Percentiles rank a stretch among this genome's conserved stretches.
These are phyloP conservation scores for Collybia sordida DNA, from an alignment of 768 basidiomycete species.

Conservation along the genomic window DNA sequence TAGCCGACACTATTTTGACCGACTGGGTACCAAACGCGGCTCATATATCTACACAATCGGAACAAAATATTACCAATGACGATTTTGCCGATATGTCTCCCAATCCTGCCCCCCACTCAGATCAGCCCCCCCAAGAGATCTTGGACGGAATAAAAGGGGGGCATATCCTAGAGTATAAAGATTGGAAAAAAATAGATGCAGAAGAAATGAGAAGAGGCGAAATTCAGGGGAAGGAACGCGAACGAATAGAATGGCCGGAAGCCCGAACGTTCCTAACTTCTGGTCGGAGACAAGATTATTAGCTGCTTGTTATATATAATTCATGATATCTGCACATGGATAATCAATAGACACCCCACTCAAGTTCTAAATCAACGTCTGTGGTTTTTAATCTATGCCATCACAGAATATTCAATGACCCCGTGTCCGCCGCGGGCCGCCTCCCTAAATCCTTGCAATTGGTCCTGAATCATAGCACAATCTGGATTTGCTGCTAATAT, in stretches of 20 bases:
- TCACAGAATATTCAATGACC: too few relatives aligned
- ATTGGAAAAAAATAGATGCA: conserved; percentile 74
- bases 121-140: conserved; percentile 49
- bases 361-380: too few relatives aligned
- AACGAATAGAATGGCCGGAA: conserved; percentile 73
- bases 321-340: too few relatives aligned
- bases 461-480: conserved; percentile 44
- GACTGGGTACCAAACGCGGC: conserved; percentile 41
- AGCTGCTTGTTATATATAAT: too few relatives aligned
- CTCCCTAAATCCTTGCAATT: conserved; percentile 31
- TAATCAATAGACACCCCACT: too few relatives aligned
- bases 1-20: conserved; percentile 67
- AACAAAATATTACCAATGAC: conserved; percentile 7
- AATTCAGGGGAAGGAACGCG: conserved; percentile 64
- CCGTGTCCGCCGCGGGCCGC: background rate
- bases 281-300: too few relatives aligned
- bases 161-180: conserved; percentile 58
- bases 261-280: conserved; percentile 31
- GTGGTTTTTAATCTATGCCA: too few relatives aligned
- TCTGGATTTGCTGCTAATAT: conserved; percentile 55
- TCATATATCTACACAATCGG: conserved; percentile 6
- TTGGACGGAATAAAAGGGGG: conserved; percentile 37
- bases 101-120: conserved; percentile 37
- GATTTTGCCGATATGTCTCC: conserved; percentile 23
- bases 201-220: conserved; percentile 69